Evolutionary conservation across 352 stramenopile genomes (phyloP).

Genomic region (Globisporangium iwayamae): DNA sequence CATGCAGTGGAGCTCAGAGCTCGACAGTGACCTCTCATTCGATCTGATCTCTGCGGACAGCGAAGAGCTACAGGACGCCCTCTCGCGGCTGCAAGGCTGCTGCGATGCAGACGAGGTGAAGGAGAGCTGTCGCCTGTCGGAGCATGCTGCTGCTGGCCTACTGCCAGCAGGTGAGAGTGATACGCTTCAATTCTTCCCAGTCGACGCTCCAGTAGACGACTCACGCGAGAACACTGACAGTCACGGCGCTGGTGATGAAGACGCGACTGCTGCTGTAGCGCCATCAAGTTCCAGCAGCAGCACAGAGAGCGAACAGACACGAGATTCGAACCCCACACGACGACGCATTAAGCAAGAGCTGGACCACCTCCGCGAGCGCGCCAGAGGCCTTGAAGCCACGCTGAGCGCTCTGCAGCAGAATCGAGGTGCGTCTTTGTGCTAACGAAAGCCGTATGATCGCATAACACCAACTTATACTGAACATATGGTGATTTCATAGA

Average conservation of each 20-base stretch:
- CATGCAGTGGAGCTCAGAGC: not conserved
- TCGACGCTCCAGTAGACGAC: not conserved
- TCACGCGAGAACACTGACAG: not conserved
- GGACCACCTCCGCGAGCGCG: slow-evolving; percentile 13
- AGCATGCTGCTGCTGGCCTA: not conserved
- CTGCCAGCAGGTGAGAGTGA: not conserved
- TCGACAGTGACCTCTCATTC: not conserved
- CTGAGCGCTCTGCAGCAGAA: slow-evolving; percentile 5
- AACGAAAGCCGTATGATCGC: not conserved
- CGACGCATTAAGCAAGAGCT: slow-evolving; percentile 9
- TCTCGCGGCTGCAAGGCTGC: not conserved
- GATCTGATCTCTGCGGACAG: not conserved
- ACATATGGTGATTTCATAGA: not conserved
- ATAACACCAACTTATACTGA: not conserved
- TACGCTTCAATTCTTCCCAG: not conserved
- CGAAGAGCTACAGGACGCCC: slow-evolving; percentile 6
- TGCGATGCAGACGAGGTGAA: not conserved
- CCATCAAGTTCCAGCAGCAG: slow-evolving; percentile 1
- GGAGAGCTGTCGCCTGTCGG: not conserved
- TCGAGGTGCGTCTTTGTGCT: slow-evolving; percentile 3
- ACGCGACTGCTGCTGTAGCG: not conserved
- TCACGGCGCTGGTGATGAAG: not conserved
- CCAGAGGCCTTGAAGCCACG: not conserved
- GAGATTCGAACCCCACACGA: slow-evolving; percentile 7
- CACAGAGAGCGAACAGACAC: not conserved